Evolutionary conservation across 495 filamentous ascomycete genomes (phyloP).

Genomic region (Umbilicaria muhlenbergii): DNA sequence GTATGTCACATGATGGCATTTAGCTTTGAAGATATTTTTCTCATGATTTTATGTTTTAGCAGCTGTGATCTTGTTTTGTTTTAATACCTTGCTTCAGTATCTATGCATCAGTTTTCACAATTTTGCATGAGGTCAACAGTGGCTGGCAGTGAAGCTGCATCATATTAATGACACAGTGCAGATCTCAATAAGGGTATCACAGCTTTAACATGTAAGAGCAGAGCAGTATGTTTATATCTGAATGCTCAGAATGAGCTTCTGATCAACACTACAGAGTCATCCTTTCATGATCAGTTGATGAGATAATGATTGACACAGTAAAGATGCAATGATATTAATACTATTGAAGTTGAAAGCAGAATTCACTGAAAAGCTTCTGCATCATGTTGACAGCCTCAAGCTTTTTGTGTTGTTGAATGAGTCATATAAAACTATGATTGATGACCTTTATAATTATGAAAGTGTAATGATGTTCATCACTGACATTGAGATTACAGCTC

Average conservation of each 20-base stretch:
- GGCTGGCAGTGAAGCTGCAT: neutral
- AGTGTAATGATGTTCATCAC: conserved; percentile 1
- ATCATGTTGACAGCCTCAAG: neutral
- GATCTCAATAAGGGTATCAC: neutral
- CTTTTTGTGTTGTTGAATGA: neutral
- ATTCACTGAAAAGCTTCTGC: conserved; percentile 3
- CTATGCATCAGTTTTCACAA: neutral
- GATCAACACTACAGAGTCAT: conserved; percentile 1
- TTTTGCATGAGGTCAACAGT: neutral
- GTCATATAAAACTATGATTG: neutral
- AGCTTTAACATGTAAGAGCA: neutral
- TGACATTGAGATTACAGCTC: conserved; percentile 1
- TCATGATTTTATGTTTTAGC: neutral
- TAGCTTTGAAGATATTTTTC: neutral
- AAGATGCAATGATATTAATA: neutral
- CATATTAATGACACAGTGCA: neutral
- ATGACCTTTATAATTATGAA: neutral
- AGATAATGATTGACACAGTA: neutral
- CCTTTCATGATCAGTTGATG: conserved; percentile 5
- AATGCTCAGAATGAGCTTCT: neutral
- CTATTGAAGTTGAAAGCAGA: neutral
- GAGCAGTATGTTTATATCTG: conserved; percentile 3
- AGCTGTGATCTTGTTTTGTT: neutral
- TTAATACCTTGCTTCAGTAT: neutral
- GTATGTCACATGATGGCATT: neutral